phyloP scores from a whole-genome alignment of 2,329 filamentous ascomycete genomes.

The Penicillium vulpinum region DNA sequence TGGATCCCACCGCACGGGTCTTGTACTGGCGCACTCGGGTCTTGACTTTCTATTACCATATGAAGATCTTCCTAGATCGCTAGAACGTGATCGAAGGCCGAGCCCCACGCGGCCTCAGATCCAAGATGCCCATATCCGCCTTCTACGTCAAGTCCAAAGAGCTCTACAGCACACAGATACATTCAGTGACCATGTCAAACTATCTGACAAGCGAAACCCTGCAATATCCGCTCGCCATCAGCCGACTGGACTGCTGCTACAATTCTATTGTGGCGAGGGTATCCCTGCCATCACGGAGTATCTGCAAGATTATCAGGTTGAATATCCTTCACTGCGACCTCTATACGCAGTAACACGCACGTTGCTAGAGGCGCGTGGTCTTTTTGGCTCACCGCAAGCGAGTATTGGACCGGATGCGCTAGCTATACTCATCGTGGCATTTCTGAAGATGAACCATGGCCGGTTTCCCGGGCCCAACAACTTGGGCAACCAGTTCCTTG shows the following conservation, averaged over 20 bases:
- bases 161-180: slow-evolving; percentile 21
- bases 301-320: slow-evolving; percentile 49
- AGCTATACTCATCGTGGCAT: slow-evolving; percentile 59
- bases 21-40: slow-evolving; percentile 55
- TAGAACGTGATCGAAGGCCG: slow-evolving; percentile 29
- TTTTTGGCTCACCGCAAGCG: slow-evolving; percentile 51
- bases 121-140: slow-evolving; percentile 22
- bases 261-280: slow-evolving; percentile 52
- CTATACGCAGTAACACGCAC: slow-evolving; percentile 54
- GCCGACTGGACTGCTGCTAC: slow-evolving; percentile 52
- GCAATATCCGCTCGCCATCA: slow-evolving; percentile 44
- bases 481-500: slow-evolving; percentile 48
- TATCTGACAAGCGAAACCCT: slow-evolving; percentile 30
- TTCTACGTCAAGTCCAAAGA: slow-evolving; percentile 26
- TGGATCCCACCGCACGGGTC: slow-evolving; percentile 56
- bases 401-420: slow-evolving; percentile 57
- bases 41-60: slow-evolving; percentile 52
- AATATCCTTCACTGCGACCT: slow-evolving; percentile 51
- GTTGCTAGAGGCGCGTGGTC: slow-evolving; percentile 51
- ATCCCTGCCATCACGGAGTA: slow-evolving; percentile 42
- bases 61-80: slow-evolving; percentile 24
- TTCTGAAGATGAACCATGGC: slow-evolving; percentile 48
- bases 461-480: slow-evolving; percentile 30
- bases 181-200: slow-evolving; percentile 22
- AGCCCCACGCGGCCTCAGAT: slow-evolving; percentile 37